Evolutionary conservation across 495 filamentous ascomycete genomes (phyloP).

Genomic region (Aspergillus homomorphus): DNA sequence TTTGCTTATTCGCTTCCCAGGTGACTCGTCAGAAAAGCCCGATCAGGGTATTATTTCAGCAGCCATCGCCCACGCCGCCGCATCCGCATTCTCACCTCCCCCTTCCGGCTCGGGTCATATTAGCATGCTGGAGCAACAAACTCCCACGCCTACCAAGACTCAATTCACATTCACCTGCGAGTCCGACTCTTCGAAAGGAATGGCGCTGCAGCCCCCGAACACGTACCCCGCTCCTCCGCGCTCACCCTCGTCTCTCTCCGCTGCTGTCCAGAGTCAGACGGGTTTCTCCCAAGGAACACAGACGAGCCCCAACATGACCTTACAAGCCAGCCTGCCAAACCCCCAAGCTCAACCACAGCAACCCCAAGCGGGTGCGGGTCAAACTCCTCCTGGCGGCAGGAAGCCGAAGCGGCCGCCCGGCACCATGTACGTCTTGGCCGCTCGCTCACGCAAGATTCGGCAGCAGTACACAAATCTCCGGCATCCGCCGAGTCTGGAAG

Average conservation of each 20-base stretch:
- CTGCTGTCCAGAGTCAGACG: slow-evolving; percentile 31
- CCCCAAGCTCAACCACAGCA: slow-evolving; percentile 22
- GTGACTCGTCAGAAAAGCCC: slow-evolving; percentile 30
- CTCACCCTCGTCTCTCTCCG: slow-evolving; percentile 31
- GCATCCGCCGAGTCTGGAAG: slow-evolving; percentile 68
- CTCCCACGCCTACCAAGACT: slow-evolving; percentile 61
- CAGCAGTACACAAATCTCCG: slow-evolving; percentile 73
- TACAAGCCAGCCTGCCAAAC: slow-evolving; percentile 30
- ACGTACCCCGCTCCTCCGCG: slow-evolving; percentile 32
- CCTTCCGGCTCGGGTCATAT: slow-evolving; percentile 66
- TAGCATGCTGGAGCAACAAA: slow-evolving; percentile 71
- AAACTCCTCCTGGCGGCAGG: slow-evolving; percentile 37
- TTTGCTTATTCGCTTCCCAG: slow-evolving; percentile 22
- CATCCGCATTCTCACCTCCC: slow-evolving; percentile 60
- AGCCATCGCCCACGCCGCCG: slow-evolving; percentile 86
- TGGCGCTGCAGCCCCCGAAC: slow-evolving; percentile 49
- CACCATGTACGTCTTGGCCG: slow-evolving; percentile 60
- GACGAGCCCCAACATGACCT: slow-evolving; percentile 54
- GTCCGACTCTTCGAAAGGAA: slow-evolving; percentile 64
- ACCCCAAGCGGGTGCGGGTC: slow-evolving; percentile 36
- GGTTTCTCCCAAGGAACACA: slow-evolving; percentile 57
- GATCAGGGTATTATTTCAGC: slow-evolving; percentile 80
- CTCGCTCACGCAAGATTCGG: slow-evolving; percentile 63
- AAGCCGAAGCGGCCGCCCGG: slow-evolving; percentile 57
- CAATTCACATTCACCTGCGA: slow-evolving; percentile 94